Base-by-base conservation (phyloP, 1,139 yeast species). In the Candida sanyaensis region DNA sequence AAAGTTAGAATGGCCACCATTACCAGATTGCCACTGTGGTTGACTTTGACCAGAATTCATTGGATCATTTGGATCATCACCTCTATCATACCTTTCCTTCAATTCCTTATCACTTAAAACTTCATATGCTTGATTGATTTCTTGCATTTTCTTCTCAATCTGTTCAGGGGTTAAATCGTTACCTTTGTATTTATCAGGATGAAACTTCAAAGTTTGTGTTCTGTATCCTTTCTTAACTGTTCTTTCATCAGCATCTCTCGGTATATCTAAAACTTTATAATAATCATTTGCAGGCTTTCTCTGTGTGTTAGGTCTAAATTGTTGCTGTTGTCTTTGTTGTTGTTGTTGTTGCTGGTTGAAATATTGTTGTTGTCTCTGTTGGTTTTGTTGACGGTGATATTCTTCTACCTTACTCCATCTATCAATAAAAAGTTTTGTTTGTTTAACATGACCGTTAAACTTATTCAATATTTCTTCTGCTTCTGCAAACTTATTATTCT, bases 61-160 rank as follows among this genome's bases (percentile, higher is more conserved):
- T 11, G 67, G 75, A 58, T 77, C 84, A 56, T 80, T 80, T 5
- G 86, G 85, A 59, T 81, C 86, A 45, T 77, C 82, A 7, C 90
- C 89, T 33, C 72, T 57, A 63, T 91, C 96, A 60, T 87, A 89
- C 45, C 86, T 75, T 49, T 73, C 80, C 49, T 85, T 78, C 50
- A 80, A 71, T 44, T 84, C 88, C 2, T 80, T 78, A 55, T 87
- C 82, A 8, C 92, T 80, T 42, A 93, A 72, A 3, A 87, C 84
- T 61, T 92, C 98, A 63, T 93, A 92, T 0, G 99, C 99, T 62
- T 87, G 90, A 65, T 93, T 93, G 54, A 93, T 88, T 45, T 86
- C 92, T 49, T 96, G 91, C 95, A 93, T 93, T 59, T 88, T 89
- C 41, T 73, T 73, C 64, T 90, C 96, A 37, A 87, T 86, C 52